Percentiles rank a stretch among this genome's conserved stretches.
phyloP scores from a whole-genome alignment of 192 early-diverging fungal species.

The Geosiphon pyriformis region DNA sequence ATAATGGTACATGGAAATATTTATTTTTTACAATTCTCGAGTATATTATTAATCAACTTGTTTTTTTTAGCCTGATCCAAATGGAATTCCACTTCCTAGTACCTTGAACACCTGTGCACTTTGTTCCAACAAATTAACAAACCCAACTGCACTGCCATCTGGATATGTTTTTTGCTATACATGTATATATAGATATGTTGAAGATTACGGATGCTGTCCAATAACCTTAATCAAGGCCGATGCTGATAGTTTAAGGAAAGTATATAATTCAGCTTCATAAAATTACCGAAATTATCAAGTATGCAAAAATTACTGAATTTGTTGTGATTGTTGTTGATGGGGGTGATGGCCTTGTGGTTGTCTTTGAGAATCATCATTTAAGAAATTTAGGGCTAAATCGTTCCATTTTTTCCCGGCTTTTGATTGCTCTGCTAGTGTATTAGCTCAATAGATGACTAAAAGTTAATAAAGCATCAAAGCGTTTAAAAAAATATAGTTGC shows the following conservation, averaged over 20 bases:
- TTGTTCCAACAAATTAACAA: conserved; percentile 65
- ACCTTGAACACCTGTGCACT: conserved; percentile 76
- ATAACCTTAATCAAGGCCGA: conserved; percentile 59
- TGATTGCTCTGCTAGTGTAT: background rate
- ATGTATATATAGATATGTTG: conserved; percentile 74
- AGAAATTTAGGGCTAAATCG: background rate
- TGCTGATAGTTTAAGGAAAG: conserved; percentile 56
- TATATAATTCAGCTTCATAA: conserved; percentile 47
- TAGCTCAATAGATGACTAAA: too few relatives aligned
- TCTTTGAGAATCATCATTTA: background rate
- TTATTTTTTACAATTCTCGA: background rate
- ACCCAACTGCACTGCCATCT: conserved; percentile 79
- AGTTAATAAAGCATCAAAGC: background rate
- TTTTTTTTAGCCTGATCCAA: conserved; percentile 57
- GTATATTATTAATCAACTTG: background rate
- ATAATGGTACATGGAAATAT: conserved; percentile 43
- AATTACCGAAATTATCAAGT: background rate
- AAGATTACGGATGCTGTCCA: conserved; percentile 69
- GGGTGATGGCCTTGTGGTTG: background rate
- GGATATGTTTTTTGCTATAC: conserved; percentile 95
- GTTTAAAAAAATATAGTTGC: background rate
- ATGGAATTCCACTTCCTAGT: conserved; percentile 68
- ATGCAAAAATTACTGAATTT: background rate
- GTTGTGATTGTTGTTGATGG: background rate
- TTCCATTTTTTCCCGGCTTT: background rate